Conservation (phyloP, 371 early-diverging fungal species). For the Mucor piriformis region DNA sequence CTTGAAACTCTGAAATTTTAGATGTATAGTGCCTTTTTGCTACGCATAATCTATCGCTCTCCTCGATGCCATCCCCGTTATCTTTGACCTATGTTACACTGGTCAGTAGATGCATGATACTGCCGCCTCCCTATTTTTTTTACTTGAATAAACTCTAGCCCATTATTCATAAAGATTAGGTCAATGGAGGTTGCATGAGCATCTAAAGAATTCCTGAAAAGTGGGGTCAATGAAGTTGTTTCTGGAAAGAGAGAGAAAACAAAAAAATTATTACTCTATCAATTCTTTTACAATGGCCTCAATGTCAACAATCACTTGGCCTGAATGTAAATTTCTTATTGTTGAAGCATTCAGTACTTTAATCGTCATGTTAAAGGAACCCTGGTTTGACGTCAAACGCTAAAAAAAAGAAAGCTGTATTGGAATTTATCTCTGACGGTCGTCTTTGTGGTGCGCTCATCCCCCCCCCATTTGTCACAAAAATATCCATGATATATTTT, state of each 20-base stretch:
- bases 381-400: no score
- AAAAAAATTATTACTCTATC: slow-evolving; percentile 28
- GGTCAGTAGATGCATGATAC: not conserved
- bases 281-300: slow-evolving; percentile 39
- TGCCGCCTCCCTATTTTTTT: not conserved
- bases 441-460: no score
- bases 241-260: not conserved
- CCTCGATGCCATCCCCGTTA: slow-evolving; percentile 63
- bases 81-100: slow-evolving; percentile 47
- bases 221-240: slow-evolving; percentile 1
- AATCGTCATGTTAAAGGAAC: not conserved
- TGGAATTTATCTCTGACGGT: no score
- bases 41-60: slow-evolving; percentile 40
- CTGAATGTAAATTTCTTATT: slow-evolving; percentile 25
- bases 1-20: slow-evolving; percentile 67
- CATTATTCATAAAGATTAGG: slow-evolving; percentile 38
- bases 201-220: slow-evolving; percentile 52
- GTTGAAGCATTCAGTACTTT: slow-evolving; percentile 23
- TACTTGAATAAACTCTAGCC: slow-evolving; percentile 42
- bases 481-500: no score
- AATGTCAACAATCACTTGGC: slow-evolving; percentile 36
- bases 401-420: no score
- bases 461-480: no score
- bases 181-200: slow-evolving; percentile 45
- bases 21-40: slow-evolving; percentile 70